Conservation (phyloP, 257 asterid genomes). For the Gardenia jasminoides region DNA sequence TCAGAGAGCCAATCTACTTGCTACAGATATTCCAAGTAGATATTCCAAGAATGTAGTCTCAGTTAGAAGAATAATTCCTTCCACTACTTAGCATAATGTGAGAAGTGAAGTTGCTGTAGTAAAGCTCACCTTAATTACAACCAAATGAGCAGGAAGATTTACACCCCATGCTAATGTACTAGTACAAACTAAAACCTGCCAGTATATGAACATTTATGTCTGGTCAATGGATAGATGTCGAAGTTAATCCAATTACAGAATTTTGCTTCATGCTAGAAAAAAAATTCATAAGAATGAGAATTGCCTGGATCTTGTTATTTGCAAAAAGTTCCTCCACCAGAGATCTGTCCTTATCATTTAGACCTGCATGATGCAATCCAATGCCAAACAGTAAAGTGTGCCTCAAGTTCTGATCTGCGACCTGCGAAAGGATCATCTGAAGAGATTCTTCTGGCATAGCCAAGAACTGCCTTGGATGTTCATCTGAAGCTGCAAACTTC, state of each 20-base stretch:
- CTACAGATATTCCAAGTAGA: neutral
- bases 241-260: constrained; percentile 12
- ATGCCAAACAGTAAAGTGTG: constrained; percentile 97
- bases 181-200: constrained; percentile 90
- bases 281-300: constrained; percentile 16
- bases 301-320: constrained; percentile 93
- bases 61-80: neutral
- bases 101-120: neutral
- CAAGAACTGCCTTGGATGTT: constrained; percentile 83
- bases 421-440: constrained; percentile 94
- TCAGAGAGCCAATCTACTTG: neutral
- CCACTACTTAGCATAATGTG: neutral
- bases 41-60: neutral
- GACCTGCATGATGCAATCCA: constrained; percentile 97
- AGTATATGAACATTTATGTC: constrained; percentile 20
- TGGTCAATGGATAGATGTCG: constrained; percentile 18
- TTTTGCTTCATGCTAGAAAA: constrained; percentile 16
- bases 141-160: constrained; percentile 98
- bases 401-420: constrained; percentile 88
- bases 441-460: constrained; percentile 90
- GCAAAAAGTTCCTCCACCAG: constrained; percentile 98
- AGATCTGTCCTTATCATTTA: constrained; percentile 95
- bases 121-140: constrained; percentile 79
- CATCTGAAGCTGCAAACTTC: constrained; percentile 97
- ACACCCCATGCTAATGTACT: constrained; percentile 99